Conservation (phyloP, 2,329 filamentous ascomycete species). For the Verticillium albo-atrum region DNA sequence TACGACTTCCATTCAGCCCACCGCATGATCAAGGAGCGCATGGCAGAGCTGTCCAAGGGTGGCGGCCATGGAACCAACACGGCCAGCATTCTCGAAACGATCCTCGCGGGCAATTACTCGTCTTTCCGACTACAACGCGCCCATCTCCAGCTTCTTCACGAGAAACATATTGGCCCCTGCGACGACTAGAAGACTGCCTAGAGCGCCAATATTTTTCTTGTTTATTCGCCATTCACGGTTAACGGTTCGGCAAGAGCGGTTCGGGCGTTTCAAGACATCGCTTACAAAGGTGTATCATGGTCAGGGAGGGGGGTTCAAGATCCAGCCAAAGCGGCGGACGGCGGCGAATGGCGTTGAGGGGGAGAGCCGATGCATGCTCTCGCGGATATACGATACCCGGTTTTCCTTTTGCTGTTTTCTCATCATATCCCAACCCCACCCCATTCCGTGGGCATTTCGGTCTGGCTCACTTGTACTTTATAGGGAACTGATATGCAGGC, state of each 20-base stretch:
- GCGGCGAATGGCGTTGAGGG: neutral
- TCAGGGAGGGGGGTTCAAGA: neutral
- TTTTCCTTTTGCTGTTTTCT: neutral
- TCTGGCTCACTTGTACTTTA: neutral
- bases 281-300: neutral
- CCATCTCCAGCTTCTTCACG: slow-evolving; percentile 52
- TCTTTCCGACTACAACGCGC: slow-evolving; percentile 67
- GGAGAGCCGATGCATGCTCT: neutral
- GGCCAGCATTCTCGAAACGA: slow-evolving; percentile 62
- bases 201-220: neutral
- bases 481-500: slow-evolving; percentile 2
- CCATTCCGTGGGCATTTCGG: neutral
- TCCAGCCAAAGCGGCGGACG: neutral
- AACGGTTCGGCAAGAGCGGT: neutral
- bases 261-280: slow-evolving; percentile 1
- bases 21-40: slow-evolving; percentile 49
- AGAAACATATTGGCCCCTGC: slow-evolving; percentile 29
- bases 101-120: slow-evolving; percentile 76
- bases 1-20: slow-evolving; percentile 65
- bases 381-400: neutral
- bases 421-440: neutral
- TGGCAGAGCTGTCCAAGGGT: slow-evolving; percentile 43
- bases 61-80: slow-evolving; percentile 16
- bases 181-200: slow-evolving; percentile 15
- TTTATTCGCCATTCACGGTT: neutral